Conservation (phyloP, 805 yeast genomes). For the Debaryomyces prosopidis region DNA sequence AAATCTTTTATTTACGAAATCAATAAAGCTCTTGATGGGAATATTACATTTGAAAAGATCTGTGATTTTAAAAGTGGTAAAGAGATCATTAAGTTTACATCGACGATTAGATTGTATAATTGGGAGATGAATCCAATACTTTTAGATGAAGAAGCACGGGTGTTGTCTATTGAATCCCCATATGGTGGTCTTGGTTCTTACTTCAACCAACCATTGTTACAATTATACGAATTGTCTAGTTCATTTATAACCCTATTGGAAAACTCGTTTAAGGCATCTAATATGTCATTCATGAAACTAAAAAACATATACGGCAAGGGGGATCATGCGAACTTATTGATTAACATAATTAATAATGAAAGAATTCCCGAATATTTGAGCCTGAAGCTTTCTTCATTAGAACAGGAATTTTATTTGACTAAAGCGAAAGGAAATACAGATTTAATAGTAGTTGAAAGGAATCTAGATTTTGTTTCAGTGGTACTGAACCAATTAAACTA, state of each 20-base stretch:
- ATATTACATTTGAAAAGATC: constrained; percentile 10
- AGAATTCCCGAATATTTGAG: constrained; percentile 37
- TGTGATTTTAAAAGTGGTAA: neutral
- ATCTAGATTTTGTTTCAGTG: constrained; percentile 71
- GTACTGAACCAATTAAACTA: constrained; percentile 77
- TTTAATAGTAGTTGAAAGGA: constrained; percentile 75
- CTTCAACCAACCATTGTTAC: constrained; percentile 43
- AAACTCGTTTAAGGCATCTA: constrained; percentile 22
- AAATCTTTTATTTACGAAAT: constrained; percentile 33
- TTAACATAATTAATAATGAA: constrained; percentile 37
- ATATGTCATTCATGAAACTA: constrained; percentile 35
- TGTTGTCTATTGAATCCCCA: constrained; percentile 42
- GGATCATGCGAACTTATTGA: constrained; percentile 48
- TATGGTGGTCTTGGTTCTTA: constrained; percentile 44
- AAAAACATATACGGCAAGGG: constrained; percentile 66
- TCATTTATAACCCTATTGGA: constrained; percentile 49
- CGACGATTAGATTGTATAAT: constrained; percentile 42
- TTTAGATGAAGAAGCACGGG: constrained; percentile 34
- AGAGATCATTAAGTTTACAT: constrained; percentile 23
- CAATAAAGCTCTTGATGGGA: constrained; percentile 20
- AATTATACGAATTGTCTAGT: constrained; percentile 49
- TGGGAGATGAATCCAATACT: constrained; percentile 49
- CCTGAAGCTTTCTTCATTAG: constrained; percentile 33
- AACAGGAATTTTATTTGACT: constrained; percentile 34
- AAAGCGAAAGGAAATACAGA: constrained; percentile 57